Base-by-base conservation (phyloP, 2,329 filamentous ascomycete genomes). In the Endothia cerciana region DNA sequence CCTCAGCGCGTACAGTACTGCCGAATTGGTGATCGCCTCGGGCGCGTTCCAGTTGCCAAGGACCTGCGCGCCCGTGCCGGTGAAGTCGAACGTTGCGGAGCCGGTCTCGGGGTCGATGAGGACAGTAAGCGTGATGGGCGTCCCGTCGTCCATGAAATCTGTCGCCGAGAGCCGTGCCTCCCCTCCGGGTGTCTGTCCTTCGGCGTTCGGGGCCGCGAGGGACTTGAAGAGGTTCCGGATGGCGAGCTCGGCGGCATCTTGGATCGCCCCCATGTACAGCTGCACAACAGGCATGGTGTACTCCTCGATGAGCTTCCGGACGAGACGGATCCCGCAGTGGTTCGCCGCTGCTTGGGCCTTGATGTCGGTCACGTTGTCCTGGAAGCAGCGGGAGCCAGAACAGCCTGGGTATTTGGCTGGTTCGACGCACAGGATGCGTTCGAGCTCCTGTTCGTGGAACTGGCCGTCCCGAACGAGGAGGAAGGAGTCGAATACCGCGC, bases 301-400 rank as follows among this genome's bases (percentile, higher is more conserved):
- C 65, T 78, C 76, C 13, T 73, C 72, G 65, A 77, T 77, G 0
- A 78, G 70, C 30, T 70, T 68, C 53, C 69, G 69, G n/a, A 78
- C 73, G 3, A 78, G 70, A 0, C 70, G 71, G 36, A 73, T 76
- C 4, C 80, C 80, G 11, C 77, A 75, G 43, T 78, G 74, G 51
- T 82, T 82, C 0, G 80, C 77, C 0, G 80, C 79, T 0, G 78
- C 77, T 49, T 78, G 76, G 0, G 80, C 80, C 53, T 81, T 80
- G 2, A 81, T 67, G 61, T 82, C 80, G 3, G 78, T 75, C 10
- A 82, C 71, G 51, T 82, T 82, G 60, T 82, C 80, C 2, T 71
- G 69, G n/a, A 80, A 66, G 0, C 77, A 73, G 13, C 77, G 70
- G 1, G 77, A 74, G 1, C 74, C 72, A 55, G 73, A 76, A 65